Base-by-base conservation (phyloP, 2,329 filamentous ascomycete species). In the Aaosphaeria pasadenensis region DNA sequence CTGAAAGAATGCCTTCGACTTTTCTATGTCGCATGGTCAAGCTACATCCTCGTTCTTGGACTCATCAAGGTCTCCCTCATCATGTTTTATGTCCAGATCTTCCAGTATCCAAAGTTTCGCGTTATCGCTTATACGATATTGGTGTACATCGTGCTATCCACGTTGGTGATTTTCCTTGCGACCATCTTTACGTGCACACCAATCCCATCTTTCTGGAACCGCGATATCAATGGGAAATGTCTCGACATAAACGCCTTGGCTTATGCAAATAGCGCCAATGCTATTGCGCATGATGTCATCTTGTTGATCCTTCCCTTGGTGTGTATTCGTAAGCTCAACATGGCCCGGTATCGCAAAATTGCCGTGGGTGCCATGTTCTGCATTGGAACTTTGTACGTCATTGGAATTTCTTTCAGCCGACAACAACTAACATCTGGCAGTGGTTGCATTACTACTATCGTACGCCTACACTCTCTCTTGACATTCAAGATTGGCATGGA, bases 61-160 rank as follows among this genome's bases (percentile, higher is more conserved):
- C 46, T 64, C 13, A 62, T 58, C 44, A 65, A 65, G 40, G 44
- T 63, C 5, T 60, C 62, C 4, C 46, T 65, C 1, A 42, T 62
- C 28, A 40, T 62, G 4, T 63, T 63, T 43, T 66, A 64, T 33
- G 57, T 65, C 11, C 55, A 63, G 29, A 64, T 66, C 42, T 66
- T 66, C 50, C 40, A 52, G n/a, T 51, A 52, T 1, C 45, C 39
- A 4, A 46, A 40, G 4, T 60, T 62, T 31, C 46, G 49, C 1
- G 55, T 58, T 11, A 45, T 45, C 6, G 52, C 57, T 7, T 58
- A 53, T 30, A 35, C 55, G 11, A 43, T 62, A 5, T 42, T 64
- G 1, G 50, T 30, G 0, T 56, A 44, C 30, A 55, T 65, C 5
- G 39, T 53, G n/a, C 31, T 54, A 31, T 61, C 53, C 39, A 55